These are phyloP conservation scores for Ascoidea tarda DNA, from an alignment of 805 yeast genomes.

Conservation along the genomic window DNA sequence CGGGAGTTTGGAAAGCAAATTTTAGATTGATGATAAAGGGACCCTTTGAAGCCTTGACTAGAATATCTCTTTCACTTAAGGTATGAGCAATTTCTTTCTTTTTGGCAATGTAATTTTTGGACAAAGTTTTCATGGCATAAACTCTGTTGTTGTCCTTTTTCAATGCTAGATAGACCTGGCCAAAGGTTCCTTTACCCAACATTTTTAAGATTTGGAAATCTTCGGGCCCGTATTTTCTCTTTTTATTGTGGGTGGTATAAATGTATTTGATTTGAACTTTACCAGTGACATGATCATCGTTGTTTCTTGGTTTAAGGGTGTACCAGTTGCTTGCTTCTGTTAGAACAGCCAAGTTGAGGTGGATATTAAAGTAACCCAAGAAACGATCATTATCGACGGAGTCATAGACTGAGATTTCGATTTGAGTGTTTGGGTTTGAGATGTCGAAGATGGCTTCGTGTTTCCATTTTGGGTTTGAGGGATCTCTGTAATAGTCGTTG, in stretches of 20 bases:
- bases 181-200: slow-evolving; percentile 94
- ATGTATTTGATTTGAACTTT: slow-evolving; percentile 63
- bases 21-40: slow-evolving; percentile 95
- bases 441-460: slow-evolving; percentile 92
- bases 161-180: slow-evolving; percentile 92
- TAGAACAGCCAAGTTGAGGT: slow-evolving; percentile 34
- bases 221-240: slow-evolving; percentile 79
- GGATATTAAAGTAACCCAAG: slow-evolving; percentile 69
- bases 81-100: slow-evolving; percentile 98
- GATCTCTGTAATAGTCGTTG: slow-evolving; percentile 16
- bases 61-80: slow-evolving; percentile 89
- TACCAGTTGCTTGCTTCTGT: slow-evolving; percentile 46
- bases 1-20: slow-evolving; percentile 91
- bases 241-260: slow-evolving; percentile 44
- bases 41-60: slow-evolving; percentile 83
- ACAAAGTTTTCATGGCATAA: slow-evolving; percentile 94
- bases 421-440: slow-evolving; percentile 66
- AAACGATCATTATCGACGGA: slow-evolving; percentile 69
- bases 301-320: slow-evolving; percentile 53
- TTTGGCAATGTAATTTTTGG: slow-evolving; percentile 88
- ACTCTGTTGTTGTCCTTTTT: slow-evolving; percentile 82
- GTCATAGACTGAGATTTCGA: slow-evolving; percentile 88
- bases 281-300: slow-evolving; percentile 68
- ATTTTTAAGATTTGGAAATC: slow-evolving; percentile 88
- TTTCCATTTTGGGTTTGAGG: slow-evolving; percentile 72